A percentile compares a stretch with the other conserved stretches of the same genome.
Conservation (phyloP, 495 filamentous ascomycete genomes). For the Aspergillus diversus region DNA sequence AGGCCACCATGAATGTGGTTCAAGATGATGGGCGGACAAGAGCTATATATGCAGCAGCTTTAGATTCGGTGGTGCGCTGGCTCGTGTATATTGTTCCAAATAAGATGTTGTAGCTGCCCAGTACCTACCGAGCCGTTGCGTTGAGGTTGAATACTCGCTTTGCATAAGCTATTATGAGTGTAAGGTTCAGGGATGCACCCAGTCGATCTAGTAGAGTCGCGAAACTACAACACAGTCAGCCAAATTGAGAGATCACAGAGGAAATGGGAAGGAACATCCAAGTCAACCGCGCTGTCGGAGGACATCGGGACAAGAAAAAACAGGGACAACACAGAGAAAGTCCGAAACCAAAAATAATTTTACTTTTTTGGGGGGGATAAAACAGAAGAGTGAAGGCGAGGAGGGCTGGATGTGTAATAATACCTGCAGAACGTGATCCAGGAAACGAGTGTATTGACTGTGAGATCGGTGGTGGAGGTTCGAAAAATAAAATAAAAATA, state of each 20-base stretch:
- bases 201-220: neutral
- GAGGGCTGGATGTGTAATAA: constrained; percentile 16
- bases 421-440: constrained; percentile 19
- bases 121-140: neutral
- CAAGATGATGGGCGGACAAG: constrained; percentile 15
- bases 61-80: constrained; percentile 16
- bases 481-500: constrained; percentile 9
- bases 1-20: constrained; percentile 44
- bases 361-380: neutral
- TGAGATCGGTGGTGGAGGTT: constrained; percentile 17
- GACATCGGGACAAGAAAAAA: constrained; percentile 15
- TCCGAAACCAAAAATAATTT: constrained; percentile 1
- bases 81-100: neutral
- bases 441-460: constrained; percentile 18
- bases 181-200: constrained; percentile 1
- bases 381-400: neutral
- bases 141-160: neutral
- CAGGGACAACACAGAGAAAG: constrained; percentile 12
- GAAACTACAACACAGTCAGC: constrained; percentile 22
- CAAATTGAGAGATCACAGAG: constrained; percentile 13
- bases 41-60: constrained; percentile 14
- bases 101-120: neutral
- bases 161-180: neutral
- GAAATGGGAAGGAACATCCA: constrained; percentile 15
- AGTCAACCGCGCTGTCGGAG: constrained; percentile 13